Conservation (phyloP, 176 grass and related monocot species). For the Triticum dicoccoides region DNA sequence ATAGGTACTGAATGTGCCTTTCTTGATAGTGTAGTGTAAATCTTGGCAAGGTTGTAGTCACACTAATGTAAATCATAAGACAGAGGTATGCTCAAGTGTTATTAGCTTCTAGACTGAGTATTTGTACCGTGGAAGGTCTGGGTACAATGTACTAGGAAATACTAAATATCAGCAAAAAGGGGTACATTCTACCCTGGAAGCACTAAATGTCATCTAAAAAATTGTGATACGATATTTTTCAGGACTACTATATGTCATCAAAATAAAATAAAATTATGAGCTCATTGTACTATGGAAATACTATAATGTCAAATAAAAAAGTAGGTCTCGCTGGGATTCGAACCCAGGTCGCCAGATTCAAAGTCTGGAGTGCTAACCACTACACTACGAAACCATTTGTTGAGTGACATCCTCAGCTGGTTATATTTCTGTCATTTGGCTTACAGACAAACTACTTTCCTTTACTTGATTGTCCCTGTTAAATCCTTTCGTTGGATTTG, state of each 20-base stretch:
- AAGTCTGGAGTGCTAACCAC: conserved; percentile 99
- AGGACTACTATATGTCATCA: not conserved
- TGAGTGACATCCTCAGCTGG: not conserved
- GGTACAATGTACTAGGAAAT: not conserved
- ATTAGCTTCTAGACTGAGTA: not conserved
- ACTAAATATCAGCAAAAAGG: not conserved
- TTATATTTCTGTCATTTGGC: not conserved
- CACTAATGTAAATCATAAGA: not conserved
- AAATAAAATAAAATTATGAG: not conserved
- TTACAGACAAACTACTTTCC: not conserved
- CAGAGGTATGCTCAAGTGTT: not conserved
- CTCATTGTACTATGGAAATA: not conserved
- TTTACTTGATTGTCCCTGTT: too few relatives aligned
- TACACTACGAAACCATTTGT: conserved; percentile 50
- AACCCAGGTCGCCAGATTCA: conserved; percentile 99
- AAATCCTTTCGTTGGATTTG: too few relatives aligned
- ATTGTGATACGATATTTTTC: not conserved
- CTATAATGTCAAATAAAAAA: not conserved
- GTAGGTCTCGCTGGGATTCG: conserved; percentile 68
- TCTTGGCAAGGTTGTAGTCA: conserved; percentile 13
- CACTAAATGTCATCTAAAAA: not conserved
- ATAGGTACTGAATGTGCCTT: conserved; percentile 26
- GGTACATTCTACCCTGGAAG: not conserved
- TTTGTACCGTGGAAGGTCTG: not conserved
- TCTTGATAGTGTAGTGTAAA: conserved; percentile 19